phyloP scores from a whole-genome alignment of 2,329 filamentous ascomycete genomes.

The Curvularia spicifera region DNA sequence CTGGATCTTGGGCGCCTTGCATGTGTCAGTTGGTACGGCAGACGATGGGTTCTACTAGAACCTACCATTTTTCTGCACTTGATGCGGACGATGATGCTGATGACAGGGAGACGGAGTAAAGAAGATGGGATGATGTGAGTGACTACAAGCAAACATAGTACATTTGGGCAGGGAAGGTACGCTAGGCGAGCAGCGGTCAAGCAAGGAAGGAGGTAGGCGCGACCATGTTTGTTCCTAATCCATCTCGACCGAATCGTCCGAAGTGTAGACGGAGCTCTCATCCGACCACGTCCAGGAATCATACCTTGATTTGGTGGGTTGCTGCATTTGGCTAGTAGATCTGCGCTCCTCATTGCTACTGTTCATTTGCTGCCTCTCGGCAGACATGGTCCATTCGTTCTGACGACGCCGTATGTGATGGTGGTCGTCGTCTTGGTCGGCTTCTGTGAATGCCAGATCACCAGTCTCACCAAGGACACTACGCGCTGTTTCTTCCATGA shows the following conservation, averaged over 20 bases:
- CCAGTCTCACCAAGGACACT: slow-evolving; percentile 68
- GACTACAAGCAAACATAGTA: neutral
- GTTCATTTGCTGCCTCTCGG: neutral
- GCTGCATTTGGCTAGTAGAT: neutral
- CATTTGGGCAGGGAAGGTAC: neutral
- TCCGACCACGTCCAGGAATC: neutral
- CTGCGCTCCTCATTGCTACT: neutral
- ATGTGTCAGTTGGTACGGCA: slow-evolving; percentile 25
- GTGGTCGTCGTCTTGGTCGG: slow-evolving; percentile 36
- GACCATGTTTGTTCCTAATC: neutral
- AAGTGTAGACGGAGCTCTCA: neutral
- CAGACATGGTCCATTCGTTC: neutral
- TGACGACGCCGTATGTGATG: neutral
- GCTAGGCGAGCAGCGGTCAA: neutral
- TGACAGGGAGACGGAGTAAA: neutral
- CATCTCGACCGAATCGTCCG: neutral
- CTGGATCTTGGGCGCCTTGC: slow-evolving; percentile 61
- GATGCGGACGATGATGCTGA: neutral
- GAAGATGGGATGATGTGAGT: neutral
- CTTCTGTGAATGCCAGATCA: slow-evolving; percentile 74
- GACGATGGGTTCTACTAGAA: neutral
- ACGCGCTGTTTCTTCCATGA: slow-evolving; percentile 73
- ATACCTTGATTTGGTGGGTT: neutral
- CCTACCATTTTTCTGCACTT: slow-evolving; percentile 17
- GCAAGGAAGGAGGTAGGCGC: neutral